Conservation (phyloP, 192 early-diverging fungal species). For the Borealophlyctis nickersoniae region DNA sequence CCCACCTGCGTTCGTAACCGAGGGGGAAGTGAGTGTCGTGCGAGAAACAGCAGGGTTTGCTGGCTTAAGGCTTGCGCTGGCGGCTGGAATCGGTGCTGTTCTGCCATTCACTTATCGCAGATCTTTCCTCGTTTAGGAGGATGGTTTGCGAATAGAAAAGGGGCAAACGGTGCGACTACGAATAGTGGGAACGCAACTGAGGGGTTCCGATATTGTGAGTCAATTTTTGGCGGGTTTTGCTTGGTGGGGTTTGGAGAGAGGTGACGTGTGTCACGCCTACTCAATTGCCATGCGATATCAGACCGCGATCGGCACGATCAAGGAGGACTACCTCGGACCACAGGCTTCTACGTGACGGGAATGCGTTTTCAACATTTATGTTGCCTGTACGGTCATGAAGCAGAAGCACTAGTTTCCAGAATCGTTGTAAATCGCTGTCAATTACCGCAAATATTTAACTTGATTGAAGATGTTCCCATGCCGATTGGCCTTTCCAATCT, state of each 20-base stretch:
- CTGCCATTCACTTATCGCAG: no score
- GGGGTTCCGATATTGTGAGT: conserved; percentile 91
- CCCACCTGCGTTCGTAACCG: conserved; percentile 76
- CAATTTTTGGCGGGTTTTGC: conserved; percentile 5
- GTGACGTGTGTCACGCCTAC: conserved; percentile 5
- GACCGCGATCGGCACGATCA: conserved; percentile 95
- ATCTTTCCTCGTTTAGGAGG: conserved; percentile 20
- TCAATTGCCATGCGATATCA: conserved; percentile 23
- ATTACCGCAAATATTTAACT: no score
- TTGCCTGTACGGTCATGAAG: no score
- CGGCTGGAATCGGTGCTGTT: no score
- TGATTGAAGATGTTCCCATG: no score
- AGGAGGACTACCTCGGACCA: conserved; percentile 90
- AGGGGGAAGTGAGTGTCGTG: conserved; percentile 58
- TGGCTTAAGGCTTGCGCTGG: no score
- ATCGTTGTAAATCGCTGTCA: no score
- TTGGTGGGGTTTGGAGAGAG: conserved; percentile 19
- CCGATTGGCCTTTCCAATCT: no score
- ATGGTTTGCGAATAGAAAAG: conserved; percentile 72
- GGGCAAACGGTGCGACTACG: conserved; percentile 81
- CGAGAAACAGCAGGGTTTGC: no score
- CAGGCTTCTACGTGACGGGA: neutral
- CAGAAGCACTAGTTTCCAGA: no score
- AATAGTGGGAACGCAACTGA: conserved; percentile 84
- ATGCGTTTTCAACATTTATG: no score